Conservation (phyloP, 139 green algal genomes). For the Closterium sp. region DNA sequence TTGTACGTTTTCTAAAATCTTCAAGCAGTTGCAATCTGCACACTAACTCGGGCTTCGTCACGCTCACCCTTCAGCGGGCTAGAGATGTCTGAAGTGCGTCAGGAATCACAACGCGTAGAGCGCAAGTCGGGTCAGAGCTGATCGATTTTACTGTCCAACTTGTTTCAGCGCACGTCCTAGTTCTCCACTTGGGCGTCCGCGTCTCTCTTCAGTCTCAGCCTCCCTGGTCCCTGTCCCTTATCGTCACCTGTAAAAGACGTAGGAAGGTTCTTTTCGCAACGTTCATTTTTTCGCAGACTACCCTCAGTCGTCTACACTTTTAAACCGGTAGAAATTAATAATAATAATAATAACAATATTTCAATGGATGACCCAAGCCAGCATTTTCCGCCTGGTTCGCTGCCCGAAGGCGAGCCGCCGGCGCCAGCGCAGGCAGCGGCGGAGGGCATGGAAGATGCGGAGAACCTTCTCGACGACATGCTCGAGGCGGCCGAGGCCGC, state of each 20-base stretch:
- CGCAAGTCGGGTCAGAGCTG: too few species aligned
- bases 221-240: too few species aligned
- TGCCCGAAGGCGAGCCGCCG: neutral
- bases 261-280: too few species aligned
- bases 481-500: neutral
- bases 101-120: too few species aligned
- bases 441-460: neutral
- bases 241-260: too few species aligned
- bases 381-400: neutral
- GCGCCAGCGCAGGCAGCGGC: neutral
- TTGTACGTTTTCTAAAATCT: neutral
- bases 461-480: conserved; percentile 9
- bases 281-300: too few species aligned
- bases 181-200: neutral
- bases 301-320: too few species aligned
- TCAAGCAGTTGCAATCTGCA: neutral
- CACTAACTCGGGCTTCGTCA: neutral
- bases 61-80: neutral
- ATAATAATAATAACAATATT: too few species aligned
- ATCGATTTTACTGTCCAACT: neutral
- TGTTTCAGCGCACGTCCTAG: neutral
- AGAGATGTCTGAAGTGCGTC: neutral
- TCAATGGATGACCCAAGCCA: neutral
- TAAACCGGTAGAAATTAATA: too few species aligned
- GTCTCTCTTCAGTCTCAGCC: too few species aligned